Conservation (phyloP, 2,329 filamentous ascomycete genomes). For the Beauveria rudraprayagi region DNA sequence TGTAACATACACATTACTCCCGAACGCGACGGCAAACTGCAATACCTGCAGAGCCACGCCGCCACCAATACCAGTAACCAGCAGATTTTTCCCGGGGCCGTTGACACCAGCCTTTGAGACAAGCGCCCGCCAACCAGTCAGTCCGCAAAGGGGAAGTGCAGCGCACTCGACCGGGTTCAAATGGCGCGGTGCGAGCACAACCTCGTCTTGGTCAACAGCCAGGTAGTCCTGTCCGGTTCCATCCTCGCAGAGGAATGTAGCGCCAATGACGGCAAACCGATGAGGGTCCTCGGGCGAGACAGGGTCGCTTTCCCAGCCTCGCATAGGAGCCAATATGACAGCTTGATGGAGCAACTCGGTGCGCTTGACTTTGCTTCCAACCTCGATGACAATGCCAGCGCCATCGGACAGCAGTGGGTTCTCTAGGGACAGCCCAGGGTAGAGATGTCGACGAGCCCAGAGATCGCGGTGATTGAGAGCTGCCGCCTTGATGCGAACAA, state of each 20-base stretch:
- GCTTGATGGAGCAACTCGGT: constrained; percentile 48
- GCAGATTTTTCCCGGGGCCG: constrained; percentile 59
- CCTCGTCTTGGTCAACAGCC: constrained; percentile 59
- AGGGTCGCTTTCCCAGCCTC: constrained; percentile 65
- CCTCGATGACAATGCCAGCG: constrained; percentile 60
- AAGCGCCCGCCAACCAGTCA: constrained; percentile 83
- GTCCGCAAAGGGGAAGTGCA: constrained; percentile 72
- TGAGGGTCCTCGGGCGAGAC: constrained; percentile 61
- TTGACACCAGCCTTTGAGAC: constrained; percentile 67
- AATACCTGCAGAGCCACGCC: constrained; percentile 80
- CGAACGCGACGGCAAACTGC: constrained; percentile 67
- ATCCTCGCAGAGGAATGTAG: constrained; percentile 46
- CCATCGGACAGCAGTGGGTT: constrained; percentile 78
- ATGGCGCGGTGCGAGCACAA: constrained; percentile 69
- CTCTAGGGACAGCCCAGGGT: constrained; percentile 75
- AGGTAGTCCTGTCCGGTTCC: constrained; percentile 73
- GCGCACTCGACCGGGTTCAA: constrained; percentile 68
- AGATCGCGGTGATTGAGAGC: constrained; percentile 93
- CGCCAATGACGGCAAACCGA: constrained; percentile 60
- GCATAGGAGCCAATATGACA: constrained; percentile 71
- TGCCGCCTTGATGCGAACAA: constrained; percentile 68
- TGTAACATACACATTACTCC: constrained; percentile 72
- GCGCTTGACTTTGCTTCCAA: constrained; percentile 41
- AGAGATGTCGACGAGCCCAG: constrained; percentile 86
- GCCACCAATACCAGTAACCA: constrained; percentile 87